A percentile compares a stretch with the other conserved stretches of the same genome.
Evolutionary conservation across 225 moss, liverwort and hornwort genomes (phyloP).

Genomic region (Straminergon stramineum): DNA sequence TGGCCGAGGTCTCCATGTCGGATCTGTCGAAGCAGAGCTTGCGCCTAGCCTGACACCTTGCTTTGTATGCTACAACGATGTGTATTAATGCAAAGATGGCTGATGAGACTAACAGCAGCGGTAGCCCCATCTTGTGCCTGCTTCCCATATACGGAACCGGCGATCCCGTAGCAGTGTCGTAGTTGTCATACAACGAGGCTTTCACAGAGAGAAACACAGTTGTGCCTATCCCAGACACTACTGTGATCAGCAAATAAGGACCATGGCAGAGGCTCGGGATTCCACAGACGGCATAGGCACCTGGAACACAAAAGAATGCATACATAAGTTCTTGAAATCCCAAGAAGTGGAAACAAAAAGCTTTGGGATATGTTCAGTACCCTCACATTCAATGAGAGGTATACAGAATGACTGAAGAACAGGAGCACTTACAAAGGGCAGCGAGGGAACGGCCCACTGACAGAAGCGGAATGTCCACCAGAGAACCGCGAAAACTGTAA

Average conservation of each 20-base stretch:
- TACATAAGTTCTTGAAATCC: not conserved
- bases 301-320: not conserved
- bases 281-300: conserved; percentile 29
- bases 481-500: conserved; percentile 36
- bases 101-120: conserved; percentile 23
- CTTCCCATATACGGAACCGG: conserved; percentile 4
- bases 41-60: conserved; percentile 34
- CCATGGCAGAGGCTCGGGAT: conserved; percentile 42
- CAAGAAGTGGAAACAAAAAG: no score
- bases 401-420: not conserved
- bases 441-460: conserved; percentile 33
- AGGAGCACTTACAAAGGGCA: conserved; percentile 20
- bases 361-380: not conserved
- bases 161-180: not conserved
- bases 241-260: conserved; percentile 24
- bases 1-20: not conserved
- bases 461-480: conserved; percentile 36
- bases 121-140: conserved; percentile 8
- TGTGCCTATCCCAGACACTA: conserved; percentile 19
- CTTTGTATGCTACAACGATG: conserved; percentile 27
- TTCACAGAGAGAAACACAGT: conserved; percentile 34
- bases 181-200: conserved; percentile 10
- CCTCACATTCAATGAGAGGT: not conserved
- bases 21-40: conserved; percentile 29
- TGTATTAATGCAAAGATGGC: conserved; percentile 32